These are phyloP conservation scores for Suillus tomentosus DNA, from an alignment of 768 basidiomycete genomes.

Conservation along the genomic window DNA sequence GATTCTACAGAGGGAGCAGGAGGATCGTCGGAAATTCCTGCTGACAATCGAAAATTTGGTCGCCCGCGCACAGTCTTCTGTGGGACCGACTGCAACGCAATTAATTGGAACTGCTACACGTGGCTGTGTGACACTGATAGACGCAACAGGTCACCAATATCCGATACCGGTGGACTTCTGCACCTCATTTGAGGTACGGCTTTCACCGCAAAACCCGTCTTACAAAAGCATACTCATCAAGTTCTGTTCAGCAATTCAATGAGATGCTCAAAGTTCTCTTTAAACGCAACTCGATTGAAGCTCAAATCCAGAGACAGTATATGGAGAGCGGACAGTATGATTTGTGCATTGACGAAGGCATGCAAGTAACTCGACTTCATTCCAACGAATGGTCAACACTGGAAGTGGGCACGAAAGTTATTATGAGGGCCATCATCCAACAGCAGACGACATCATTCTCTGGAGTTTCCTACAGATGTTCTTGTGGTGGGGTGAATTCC, in stretches of 20 bases:
- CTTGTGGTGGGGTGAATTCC: conserved; percentile 23
- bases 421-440: conserved; percentile 20
- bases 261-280: conserved; percentile 14
- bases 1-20: too few species aligned
- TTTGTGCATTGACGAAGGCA: conserved; percentile 11
- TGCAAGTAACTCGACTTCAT: neutral
- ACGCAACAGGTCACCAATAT: conserved; percentile 15
- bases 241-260: conserved; percentile 14
- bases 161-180: conserved; percentile 29
- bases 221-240: neutral
- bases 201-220: neutral
- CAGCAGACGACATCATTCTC: neutral
- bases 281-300: conserved; percentile 20
- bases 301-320: conserved; percentile 19
- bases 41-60: neutral
- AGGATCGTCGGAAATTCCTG: neutral
- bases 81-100: neutral
- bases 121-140: neutral
- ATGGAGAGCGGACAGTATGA: conserved; percentile 28
- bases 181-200: conserved; percentile 26
- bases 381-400: conserved; percentile 10
- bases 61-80: neutral
- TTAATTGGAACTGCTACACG: neutral
- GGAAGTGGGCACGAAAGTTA: conserved; percentile 26
- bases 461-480: neutral